Percentiles rank a stretch among this genome's conserved stretches.
These are phyloP conservation scores for Epichloe sp. DNA, from an alignment of 2,329 filamentous ascomycete genomes.

Conservation along the genomic window DNA sequence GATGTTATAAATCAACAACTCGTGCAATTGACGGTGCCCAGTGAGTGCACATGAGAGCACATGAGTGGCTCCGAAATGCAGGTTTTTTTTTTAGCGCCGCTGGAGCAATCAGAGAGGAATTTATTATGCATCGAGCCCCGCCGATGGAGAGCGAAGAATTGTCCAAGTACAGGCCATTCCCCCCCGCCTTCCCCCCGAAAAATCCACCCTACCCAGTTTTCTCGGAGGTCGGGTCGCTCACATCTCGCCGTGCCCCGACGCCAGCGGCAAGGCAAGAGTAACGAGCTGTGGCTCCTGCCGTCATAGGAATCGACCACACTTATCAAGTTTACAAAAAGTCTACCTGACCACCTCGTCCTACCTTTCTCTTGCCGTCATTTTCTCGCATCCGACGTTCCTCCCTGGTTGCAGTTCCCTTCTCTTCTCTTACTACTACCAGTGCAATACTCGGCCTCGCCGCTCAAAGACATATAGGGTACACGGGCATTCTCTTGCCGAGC, in stretches of 20 bases:
- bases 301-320: too few relatives aligned
- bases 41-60: too few relatives aligned
- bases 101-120: too few relatives aligned
- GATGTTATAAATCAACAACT: too few relatives aligned
- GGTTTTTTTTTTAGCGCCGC: background rate
- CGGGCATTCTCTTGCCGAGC: background rate
- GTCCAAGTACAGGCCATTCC: background rate
- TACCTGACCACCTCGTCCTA: background rate
- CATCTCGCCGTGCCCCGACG: background rate
- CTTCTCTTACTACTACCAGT: background rate
- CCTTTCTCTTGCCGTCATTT: background rate
- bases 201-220: too few relatives aligned
- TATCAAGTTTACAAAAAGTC: constrained; percentile 1
- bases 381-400: background rate
- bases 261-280: background rate
- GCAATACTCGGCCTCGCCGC: background rate
- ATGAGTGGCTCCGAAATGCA: background rate
- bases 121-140: background rate
- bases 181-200: too few relatives aligned
- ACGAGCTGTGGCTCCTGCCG: too few relatives aligned
- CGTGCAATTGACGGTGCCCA: too few relatives aligned
- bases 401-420: background rate
- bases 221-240: too few relatives aligned
- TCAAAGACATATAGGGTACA: background rate
- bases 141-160: background rate